A percentile compares a stretch with the other conserved stretches of the same genome.
Evolutionary conservation across 257 asterid species (phyloP).

Genomic region (Anisodus tanguticus): DNA sequence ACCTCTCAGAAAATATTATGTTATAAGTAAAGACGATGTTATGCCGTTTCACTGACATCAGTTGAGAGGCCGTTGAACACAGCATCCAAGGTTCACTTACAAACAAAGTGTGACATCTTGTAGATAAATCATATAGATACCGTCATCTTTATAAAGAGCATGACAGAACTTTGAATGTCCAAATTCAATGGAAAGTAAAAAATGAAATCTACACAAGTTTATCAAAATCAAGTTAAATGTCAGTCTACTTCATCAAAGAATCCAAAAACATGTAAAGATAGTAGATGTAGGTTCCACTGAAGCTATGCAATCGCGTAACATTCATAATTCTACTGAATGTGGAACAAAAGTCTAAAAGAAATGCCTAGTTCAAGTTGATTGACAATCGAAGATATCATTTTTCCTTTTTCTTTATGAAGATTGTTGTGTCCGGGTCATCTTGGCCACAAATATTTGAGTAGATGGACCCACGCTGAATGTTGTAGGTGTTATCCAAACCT

Average conservation of each 20-base stretch:
- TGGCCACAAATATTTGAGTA: neutral
- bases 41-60: neutral
- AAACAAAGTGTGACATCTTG: neutral
- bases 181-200: neutral
- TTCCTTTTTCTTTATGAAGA: neutral
- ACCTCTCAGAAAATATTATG: neutral
- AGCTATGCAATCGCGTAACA: neutral
- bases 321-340: constrained; percentile 15
- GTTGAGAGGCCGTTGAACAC: neutral
- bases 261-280: neutral
- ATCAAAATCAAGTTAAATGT: neutral
- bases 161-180: neutral
- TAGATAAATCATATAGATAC: neutral
- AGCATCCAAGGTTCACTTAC: constrained; percentile 10
- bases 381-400: neutral
- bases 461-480: neutral
- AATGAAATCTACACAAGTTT: neutral
- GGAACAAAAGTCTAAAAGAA: neutral
- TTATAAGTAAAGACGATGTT: neutral
- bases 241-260: neutral
- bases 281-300: neutral
- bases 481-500: neutral
- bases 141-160: neutral
- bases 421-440: neutral
- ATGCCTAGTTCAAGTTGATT: neutral